phyloP scores from a whole-genome alignment of 805 yeast genomes.

The Kazachstania psychrophila region DNA sequence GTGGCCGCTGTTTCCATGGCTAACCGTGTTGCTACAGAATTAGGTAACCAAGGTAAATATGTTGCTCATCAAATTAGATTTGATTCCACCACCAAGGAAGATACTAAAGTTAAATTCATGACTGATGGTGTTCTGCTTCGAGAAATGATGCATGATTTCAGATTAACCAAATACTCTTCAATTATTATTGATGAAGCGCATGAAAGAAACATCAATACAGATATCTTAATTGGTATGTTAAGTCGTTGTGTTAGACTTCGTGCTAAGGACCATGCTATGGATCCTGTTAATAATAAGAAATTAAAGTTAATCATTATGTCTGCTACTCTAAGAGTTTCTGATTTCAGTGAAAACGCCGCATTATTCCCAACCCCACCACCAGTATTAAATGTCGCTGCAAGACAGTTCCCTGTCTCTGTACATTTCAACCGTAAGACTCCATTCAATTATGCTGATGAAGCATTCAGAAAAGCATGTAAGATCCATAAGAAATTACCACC shows the following conservation, averaged over 20 bases:
- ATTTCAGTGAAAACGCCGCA: conserved; percentile 72
- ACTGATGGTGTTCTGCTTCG: conserved; percentile 89
- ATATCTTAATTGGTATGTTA: conserved; percentile 87
- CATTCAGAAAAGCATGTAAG: conserved; percentile 73
- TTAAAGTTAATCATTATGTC: conserved; percentile 89
- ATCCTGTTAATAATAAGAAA: conserved; percentile 45
- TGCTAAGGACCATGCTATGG: conserved; percentile 38
- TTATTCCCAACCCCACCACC: conserved; percentile 76
- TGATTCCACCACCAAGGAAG: conserved; percentile 53
- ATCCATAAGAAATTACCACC: conserved; percentile 82
- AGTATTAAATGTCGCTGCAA: conserved; percentile 76
- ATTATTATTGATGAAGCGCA: conserved; percentile 96
- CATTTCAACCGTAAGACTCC: conserved; percentile 82
- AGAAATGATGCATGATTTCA: conserved; percentile 85
- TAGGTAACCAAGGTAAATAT: conserved; percentile 58
- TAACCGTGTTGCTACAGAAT: conserved; percentile 62
- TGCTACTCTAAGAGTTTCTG: conserved; percentile 89
- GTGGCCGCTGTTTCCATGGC: conserved; percentile 94
- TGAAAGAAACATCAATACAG: conserved; percentile 93
- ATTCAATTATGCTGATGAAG: conserved; percentile 75
- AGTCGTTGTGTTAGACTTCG: conserved; percentile 78
- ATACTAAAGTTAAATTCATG: conserved; percentile 78
- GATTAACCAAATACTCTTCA: conserved; percentile 72
- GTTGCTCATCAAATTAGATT: conserved; percentile 82
- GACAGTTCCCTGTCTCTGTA: conserved; percentile 87